phyloP scores from a whole-genome alignment of 2,329 filamentous ascomycete genomes.

The Trichoderma sp. region DNA sequence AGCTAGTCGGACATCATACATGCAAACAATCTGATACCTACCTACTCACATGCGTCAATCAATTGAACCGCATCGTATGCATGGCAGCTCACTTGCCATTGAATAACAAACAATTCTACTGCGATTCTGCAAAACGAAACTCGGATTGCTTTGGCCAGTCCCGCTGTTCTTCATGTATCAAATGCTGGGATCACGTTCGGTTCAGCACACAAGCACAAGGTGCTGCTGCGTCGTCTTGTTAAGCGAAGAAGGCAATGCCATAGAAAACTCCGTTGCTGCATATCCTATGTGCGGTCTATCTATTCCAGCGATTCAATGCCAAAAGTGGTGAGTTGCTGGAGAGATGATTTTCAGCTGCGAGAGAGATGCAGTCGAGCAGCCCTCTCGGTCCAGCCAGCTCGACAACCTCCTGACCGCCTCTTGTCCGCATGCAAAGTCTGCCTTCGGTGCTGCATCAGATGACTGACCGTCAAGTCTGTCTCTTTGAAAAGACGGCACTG shows the following conservation, averaged over 20 bases:
- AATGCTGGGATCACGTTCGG: too few relatives aligned
- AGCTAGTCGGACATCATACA: background rate
- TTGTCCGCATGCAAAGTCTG: background rate
- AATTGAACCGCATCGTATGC: too few relatives aligned
- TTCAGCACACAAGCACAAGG: too few relatives aligned
- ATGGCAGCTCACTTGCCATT: too few relatives aligned
- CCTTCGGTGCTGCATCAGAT: slow-evolving; percentile 7
- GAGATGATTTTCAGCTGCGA: background rate
- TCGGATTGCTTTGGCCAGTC: too few relatives aligned
- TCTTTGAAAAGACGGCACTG: background rate
- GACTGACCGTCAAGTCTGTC: background rate
- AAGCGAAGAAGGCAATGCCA: background rate
- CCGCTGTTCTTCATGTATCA: too few relatives aligned
- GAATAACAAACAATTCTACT: too few relatives aligned
- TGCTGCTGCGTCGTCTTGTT: too few relatives aligned
- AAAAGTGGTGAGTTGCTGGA: background rate
- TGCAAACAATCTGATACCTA: background rate
- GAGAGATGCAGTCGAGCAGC: background rate
- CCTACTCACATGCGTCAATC: too few relatives aligned
- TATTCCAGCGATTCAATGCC: background rate
- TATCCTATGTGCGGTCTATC: slow-evolving; percentile 17
- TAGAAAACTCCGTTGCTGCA: background rate
- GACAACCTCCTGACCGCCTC: slow-evolving; percentile 12
- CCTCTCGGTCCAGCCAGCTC: background rate
- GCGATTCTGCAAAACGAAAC: too few relatives aligned